Base-by-base conservation (phyloP, 495 filamentous ascomycete genomes). In the Acidiella bohemica region DNA sequence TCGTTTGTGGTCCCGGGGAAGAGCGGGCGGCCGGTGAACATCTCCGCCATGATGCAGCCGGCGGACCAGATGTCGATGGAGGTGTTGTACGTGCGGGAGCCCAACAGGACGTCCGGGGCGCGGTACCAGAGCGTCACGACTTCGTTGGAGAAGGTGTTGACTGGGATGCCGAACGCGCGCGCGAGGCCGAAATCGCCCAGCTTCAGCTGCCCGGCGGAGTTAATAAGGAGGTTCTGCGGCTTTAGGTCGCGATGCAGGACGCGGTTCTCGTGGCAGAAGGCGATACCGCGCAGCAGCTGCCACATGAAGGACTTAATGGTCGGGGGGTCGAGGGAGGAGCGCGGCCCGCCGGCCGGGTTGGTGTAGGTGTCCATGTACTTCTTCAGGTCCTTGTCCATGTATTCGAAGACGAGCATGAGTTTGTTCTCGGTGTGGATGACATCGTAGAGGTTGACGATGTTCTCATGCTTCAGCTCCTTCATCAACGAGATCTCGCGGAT, bases 251-350 rank as follows among this genome's bases (percentile, higher is more conserved):
- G 81, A 60, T 96, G 87, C 1, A 96, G 70, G 33, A 96, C 87
- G 19, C 87, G 72, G 64, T 94, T 96, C 44, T 92, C 81, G 61
- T 96, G 87, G 60, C 87, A 96, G 57, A 96, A 96, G 25, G 85
- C 87, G 55, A 94, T 93, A 25, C 88, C 87, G 53, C 81, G 76
- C 27, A 96, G 71, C 12, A 96, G 75, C 59, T 96, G 87, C 63
- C 84, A 81, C 85, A 94, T 94, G 71, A 94, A 96, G 18, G 81
- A 88, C 62, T 94, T 96, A 68, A 96, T 92, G 27, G 81, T 85
- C 27, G 68, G 61, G 22, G 83, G 81, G 56, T 87, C 81, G 28
- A 96, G 65, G 17, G 81, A 79, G 21, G 88, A 86, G 39, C 83
- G 71, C 31, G 88, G 79, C 49, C 82, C 81, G 20, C 81, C 30